Percentiles rank a stretch among this genome's conserved stretches.
phyloP scores from a whole-genome alignment of 768 basidiomycete genomes.

The Saitozyma sp. region DNA sequence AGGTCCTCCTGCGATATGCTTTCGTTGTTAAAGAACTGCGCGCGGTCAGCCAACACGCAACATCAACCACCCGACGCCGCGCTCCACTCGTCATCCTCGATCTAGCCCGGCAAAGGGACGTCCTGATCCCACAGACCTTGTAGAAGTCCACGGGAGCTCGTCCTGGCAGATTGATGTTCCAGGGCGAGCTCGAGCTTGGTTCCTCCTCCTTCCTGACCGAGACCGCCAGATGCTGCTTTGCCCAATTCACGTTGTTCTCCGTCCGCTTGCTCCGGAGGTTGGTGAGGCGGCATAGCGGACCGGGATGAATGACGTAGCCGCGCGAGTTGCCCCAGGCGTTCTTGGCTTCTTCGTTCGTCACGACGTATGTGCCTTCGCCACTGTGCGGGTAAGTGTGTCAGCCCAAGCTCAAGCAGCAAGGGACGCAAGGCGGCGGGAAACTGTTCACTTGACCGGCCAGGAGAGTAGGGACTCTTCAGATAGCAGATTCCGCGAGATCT shows the following conservation, averaged over 20 bases:
- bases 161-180: conserved; percentile 67
- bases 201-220: conserved; percentile 65
- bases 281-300: conserved; percentile 58
- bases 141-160: conserved; percentile 33
- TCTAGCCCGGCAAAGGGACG: too few relatives aligned
- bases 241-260: conserved; percentile 67
- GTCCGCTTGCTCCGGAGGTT: conserved; percentile 62
- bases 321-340: conserved; percentile 64
- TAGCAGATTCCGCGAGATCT: conserved; percentile 14
- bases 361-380: conserved; percentile 61
- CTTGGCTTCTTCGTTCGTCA: conserved; percentile 60
- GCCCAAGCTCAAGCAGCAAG: background rate
- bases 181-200: conserved; percentile 61
- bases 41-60: background rate
- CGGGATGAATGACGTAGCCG: conserved; percentile 67
- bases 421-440: background rate
- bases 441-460: conserved; percentile 57
- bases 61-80: background rate
- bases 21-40: conserved; percentile 63
- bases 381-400: conserved; percentile 9
- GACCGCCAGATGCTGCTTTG: conserved; percentile 64
- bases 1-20: conserved; percentile 66
- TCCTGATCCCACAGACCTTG: conserved; percentile 19
- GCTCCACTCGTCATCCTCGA: background rate
- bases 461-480: conserved; percentile 55